Evolutionary conservation across 2,329 filamentous ascomycete genomes (phyloP).

Genomic region (Scedosporium aurantiacum): DNA sequence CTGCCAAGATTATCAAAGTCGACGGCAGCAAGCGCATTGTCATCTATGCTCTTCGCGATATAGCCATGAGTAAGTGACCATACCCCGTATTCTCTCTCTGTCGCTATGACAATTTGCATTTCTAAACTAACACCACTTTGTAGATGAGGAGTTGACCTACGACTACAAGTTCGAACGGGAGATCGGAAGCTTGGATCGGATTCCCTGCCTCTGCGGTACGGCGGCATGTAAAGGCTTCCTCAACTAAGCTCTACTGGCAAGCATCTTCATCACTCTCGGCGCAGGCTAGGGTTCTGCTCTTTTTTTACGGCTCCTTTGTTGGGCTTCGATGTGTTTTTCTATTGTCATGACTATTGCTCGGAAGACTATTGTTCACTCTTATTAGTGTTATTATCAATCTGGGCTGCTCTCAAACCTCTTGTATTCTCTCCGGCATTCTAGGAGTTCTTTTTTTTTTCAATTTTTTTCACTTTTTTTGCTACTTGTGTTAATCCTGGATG

Average conservation of each 20-base stretch:
- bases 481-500: background rate
- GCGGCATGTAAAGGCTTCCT: constrained; percentile 97
- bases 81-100: background rate
- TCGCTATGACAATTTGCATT: constrained; percentile 13
- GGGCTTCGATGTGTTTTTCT: background rate
- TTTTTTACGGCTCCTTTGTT: background rate
- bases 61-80: constrained; percentile 69
- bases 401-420: background rate
- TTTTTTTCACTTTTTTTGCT: background rate
- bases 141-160: constrained; percentile 98
- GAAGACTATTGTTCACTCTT: background rate
- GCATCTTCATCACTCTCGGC: background rate
- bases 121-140: constrained; percentile 12
- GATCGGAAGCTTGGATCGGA: constrained; percentile 85
- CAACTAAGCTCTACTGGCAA: constrained; percentile 46
- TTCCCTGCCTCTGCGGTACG: constrained; percentile 93
- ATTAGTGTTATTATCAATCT: background rate
- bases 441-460: background rate
- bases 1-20: constrained; percentile 97
- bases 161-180: constrained; percentile 99
- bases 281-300: background rate
- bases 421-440: background rate
- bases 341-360: background rate
- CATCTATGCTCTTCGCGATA: constrained; percentile 94
- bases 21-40: constrained; percentile 97